Percentiles rank a stretch among this genome's conserved stretches.
Conservation (phyloP, 148 eudicot species). For the Polygonum aviculare region DNA sequence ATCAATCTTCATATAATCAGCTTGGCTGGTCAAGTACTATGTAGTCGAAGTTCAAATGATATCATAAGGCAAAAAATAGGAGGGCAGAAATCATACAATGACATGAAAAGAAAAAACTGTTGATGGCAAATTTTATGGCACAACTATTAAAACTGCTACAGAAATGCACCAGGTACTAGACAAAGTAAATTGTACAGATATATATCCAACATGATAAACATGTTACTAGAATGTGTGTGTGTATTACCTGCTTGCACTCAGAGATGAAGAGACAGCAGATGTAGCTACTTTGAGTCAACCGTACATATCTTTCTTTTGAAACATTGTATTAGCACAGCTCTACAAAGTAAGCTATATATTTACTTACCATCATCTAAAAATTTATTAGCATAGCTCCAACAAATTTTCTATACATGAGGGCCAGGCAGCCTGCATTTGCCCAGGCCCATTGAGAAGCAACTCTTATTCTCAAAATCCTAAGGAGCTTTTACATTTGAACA, state of each 20-base stretch:
- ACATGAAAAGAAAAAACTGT: background rate
- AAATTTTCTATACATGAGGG: background rate
- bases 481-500: background rate
- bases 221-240: background rate
- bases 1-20: background rate
- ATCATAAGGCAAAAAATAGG: background rate
- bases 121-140: background rate
- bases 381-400: too few species aligned
- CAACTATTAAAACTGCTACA: background rate
- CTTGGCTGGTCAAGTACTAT: background rate
- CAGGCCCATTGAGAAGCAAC: background rate
- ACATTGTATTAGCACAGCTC: background rate
- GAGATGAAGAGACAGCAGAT: background rate
- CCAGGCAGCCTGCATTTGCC: too few species aligned
- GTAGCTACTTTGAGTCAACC: background rate
- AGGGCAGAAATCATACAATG: background rate
- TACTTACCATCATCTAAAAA: too few species aligned
- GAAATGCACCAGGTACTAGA: background rate
- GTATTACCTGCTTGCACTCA: background rate
- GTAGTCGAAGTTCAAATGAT: background rate
- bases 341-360: background rate
- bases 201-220: background rate
- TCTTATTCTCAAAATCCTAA: background rate
- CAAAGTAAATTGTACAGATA: background rate
- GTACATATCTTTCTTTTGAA: background rate